These are phyloP conservation scores for Heritiera littoralis DNA, from an alignment of 345 rosid species.

Conservation along the genomic window DNA sequence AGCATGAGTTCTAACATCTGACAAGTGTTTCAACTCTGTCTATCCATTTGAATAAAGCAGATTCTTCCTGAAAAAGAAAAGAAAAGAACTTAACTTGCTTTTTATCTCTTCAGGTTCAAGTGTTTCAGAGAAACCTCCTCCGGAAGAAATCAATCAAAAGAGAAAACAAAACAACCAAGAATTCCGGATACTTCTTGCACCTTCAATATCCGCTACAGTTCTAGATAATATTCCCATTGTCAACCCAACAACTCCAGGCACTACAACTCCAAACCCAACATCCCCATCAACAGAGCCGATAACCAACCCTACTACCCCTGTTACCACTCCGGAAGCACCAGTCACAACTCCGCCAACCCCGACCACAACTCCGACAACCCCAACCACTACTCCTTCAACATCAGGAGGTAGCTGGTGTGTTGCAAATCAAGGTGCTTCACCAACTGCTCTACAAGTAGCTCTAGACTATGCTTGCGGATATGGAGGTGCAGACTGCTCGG, in stretches of 20 bases:
- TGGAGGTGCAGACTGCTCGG: constrained; percentile 91
- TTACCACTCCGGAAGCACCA: constrained; percentile 22
- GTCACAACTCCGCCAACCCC: constrained; percentile 36
- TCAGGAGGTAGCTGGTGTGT: constrained; percentile 73
- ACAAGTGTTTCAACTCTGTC: constrained; percentile 1
- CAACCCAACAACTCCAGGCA: constrained; percentile 68
- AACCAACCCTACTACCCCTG: constrained; percentile 23
- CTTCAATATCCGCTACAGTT: constrained; percentile 32
- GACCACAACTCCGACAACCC: constrained; percentile 29
- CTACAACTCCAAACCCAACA: constrained; percentile 51
- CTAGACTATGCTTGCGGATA: constrained; percentile 95
- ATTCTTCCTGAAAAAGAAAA: constrained; percentile 6
- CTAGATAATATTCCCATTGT: constrained; percentile 60
- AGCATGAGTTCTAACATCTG: neutral
- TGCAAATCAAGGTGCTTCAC: constrained; percentile 70
- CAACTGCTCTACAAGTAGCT: constrained; percentile 89
- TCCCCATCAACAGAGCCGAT: constrained; percentile 30
- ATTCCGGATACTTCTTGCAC: constrained; percentile 29
- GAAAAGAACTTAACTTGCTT: constrained; percentile 22
- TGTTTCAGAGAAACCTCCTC: constrained; percentile 37
- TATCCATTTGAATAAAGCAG: neutral
- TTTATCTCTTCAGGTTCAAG: constrained; percentile 52
- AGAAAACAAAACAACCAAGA: constrained; percentile 29
- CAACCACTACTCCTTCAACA: constrained; percentile 35
- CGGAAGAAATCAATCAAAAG: constrained; percentile 31